Conservation (phyloP, 106 monocot genomes). For the Phalaenopsis equestris region DNA sequence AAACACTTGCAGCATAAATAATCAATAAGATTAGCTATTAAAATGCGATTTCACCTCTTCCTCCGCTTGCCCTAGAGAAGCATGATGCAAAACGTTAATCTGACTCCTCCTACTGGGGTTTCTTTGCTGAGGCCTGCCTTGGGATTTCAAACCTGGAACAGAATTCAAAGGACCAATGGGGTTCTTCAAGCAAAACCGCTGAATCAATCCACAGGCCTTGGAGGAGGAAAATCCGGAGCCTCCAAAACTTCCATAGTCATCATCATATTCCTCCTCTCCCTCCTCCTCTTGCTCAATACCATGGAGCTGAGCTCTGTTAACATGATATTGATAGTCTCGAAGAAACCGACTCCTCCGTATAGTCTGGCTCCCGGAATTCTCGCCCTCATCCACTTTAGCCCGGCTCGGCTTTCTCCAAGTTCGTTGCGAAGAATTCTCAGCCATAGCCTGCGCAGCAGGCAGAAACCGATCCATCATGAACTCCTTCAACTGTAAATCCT, state of each 20-base stretch:
- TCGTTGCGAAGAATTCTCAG: conserved; percentile 18
- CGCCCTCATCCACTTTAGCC: background rate
- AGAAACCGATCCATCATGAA: conserved; percentile 79
- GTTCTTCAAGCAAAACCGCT: conserved; percentile 37
- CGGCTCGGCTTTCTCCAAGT: background rate
- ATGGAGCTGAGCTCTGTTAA: background rate
- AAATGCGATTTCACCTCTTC: background rate
- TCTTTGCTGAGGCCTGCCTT: conserved; percentile 7
- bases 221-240: conserved; percentile 11
- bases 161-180: conserved; percentile 42
- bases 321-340: conserved; percentile 4
- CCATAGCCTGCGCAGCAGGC: conserved; percentile 65
- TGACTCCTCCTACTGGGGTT: background rate
- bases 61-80: background rate
- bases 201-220: conserved; percentile 49
- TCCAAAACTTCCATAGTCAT: conserved; percentile 11
- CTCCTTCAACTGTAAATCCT: conserved; percentile 21
- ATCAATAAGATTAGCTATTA: background rate
- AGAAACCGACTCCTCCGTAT: conserved; percentile 10
- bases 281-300: background rate
- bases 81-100: background rate
- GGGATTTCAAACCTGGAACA: conserved; percentile 26
- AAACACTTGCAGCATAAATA: background rate
- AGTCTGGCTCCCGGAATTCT: background rate
- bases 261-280: conserved; percentile 20